phyloP scores from a whole-genome alignment of 1,284 basidiomycete genomes.

The Microbotryomycetes sp. region DNA sequence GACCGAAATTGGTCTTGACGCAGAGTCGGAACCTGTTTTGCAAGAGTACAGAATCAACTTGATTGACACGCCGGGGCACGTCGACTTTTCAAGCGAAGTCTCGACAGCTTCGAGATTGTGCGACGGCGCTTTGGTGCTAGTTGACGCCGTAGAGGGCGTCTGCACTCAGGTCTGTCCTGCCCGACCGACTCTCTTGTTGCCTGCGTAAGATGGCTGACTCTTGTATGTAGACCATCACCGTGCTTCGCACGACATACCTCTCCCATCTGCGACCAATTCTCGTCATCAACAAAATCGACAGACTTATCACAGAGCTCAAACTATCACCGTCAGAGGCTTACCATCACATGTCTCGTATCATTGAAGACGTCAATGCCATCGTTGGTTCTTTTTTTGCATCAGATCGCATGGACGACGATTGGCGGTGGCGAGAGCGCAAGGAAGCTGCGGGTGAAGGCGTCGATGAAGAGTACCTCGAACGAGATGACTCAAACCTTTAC shows the following conservation, averaged over 20 bases:
- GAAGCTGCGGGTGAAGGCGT: slow-evolving; percentile 52
- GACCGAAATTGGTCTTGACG: not conserved
- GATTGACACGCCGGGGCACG: slow-evolving; percentile 98
- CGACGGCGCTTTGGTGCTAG: slow-evolving; percentile 92
- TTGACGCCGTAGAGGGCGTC: slow-evolving; percentile 97
- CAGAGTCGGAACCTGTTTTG: slow-evolving; percentile 50
- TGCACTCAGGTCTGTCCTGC: slow-evolving; percentile 73
- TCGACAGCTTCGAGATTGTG: slow-evolving; percentile 88
- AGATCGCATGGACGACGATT: slow-evolving; percentile 95
- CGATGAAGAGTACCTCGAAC: slow-evolving; percentile 64
- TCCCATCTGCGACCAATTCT: slow-evolving; percentile 85
- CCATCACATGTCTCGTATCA: slow-evolving; percentile 83
- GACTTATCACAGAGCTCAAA: slow-evolving; percentile 88
- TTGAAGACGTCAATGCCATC: slow-evolving; percentile 97
- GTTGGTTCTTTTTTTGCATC: slow-evolving; percentile 94
- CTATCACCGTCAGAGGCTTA: slow-evolving; percentile 88
- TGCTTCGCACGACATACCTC: slow-evolving; percentile 89
- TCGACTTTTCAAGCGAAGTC: slow-evolving; percentile 96
- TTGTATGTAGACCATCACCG: slow-evolving; percentile 71
- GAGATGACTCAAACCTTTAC: slow-evolving; percentile 95
- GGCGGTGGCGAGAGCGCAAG: slow-evolving; percentile 85
- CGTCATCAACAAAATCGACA: slow-evolving; percentile 96
- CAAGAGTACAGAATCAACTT: slow-evolving; percentile 77
- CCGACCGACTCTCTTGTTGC: not conserved
- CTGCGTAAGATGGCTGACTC: not conserved